These are phyloP conservation scores for Pseudopyricularia cyperi DNA, from an alignment of 2,329 filamentous ascomycete species.

Conservation along the genomic window DNA sequence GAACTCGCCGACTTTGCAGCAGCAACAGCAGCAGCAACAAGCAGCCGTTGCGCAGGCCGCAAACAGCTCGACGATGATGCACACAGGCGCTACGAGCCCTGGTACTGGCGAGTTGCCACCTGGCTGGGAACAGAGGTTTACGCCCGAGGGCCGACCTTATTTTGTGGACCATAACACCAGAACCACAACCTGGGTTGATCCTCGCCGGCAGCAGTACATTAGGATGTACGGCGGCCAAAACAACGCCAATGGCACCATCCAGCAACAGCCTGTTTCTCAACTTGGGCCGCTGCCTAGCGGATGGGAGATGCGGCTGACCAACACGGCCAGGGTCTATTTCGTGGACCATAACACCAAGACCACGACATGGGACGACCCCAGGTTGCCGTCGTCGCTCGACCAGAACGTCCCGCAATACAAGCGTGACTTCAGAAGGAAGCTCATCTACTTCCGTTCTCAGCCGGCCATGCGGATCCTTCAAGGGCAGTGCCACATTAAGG, in stretches of 20 bases:
- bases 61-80: slow-evolving; percentile 73
- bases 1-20: slow-evolving; percentile 70
- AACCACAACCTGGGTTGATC: slow-evolving; percentile 97
- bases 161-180: slow-evolving; percentile 98
- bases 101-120: slow-evolving; percentile 90
- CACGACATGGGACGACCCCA: slow-evolving; percentile 96
- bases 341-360: slow-evolving; percentile 99
- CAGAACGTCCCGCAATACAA: slow-evolving; percentile 99
- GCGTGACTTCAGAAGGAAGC: slow-evolving; percentile 92
- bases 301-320: slow-evolving; percentile 99
- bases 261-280: slow-evolving; percentile 95
- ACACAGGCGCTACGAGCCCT: slow-evolving; percentile 85
- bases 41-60: slow-evolving; percentile 21
- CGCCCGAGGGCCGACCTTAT: slow-evolving; percentile 86
- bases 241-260: slow-evolving; percentile 73
- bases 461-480: slow-evolving; percentile 90
- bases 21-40: slow-evolving; percentile 30
- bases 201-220: slow-evolving; percentile 93
- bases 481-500: slow-evolving; percentile 96
- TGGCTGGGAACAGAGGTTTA: slow-evolving; percentile 93
- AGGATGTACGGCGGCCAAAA: slow-evolving; percentile 90
- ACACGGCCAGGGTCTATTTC: slow-evolving; percentile 95
- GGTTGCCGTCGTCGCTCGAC: slow-evolving; percentile 87
- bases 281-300: slow-evolving; percentile 89
- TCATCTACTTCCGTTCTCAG: slow-evolving; percentile 98